Evolutionary conservation across 352 stramenopile genomes (phyloP), one percentile per base, ranked within the genome.

Genomic region (Phytophthora cryptogea): DNA sequence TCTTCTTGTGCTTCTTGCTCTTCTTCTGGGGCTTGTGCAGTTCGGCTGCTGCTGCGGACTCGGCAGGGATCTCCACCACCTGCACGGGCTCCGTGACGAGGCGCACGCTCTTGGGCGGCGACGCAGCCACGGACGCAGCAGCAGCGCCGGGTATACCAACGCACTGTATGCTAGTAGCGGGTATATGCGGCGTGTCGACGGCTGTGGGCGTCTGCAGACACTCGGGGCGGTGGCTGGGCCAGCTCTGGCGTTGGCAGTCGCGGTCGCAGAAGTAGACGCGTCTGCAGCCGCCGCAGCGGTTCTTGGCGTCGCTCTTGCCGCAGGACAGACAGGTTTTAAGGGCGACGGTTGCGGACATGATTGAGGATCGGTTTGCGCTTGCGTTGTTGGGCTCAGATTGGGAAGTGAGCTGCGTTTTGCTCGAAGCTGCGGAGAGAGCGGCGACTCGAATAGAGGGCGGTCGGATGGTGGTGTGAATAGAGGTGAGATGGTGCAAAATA

Each of bases 1-100:
- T 78, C 56, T 87, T 78, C 52, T 91, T 88, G 59, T 81, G 74
- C 54, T 88, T 88, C 54, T 88, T 90, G 59, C 85, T 89, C 68
- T 83, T 83, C 63, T 86, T 85, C 41, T 73, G 37, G 23, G 37
- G n/a, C 48, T 76, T 71, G n/a, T 57, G 20, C 8, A 47, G 10
- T 10, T 35, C 39, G 9, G 43, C 52, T 62, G 44, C 66, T 66
- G 30, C 59, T 48, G 49, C 59, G 5, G 60, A 11, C 31, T 66
- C 55, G 30, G 46, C 68, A 42, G 68, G 51, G 32, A 78, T 66
- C 33, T 77, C 59, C 17, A 82, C 60, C 39, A 83, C 54, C 41
- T 83, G 62, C 31, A 78, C 59, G 9, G 76, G 74, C 61, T 82
- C 70, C 13, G 70, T 70, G 39, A 73, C 43, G 37, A 82, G 67